Base-by-base conservation (phyloP, 805 yeast species). In the Isabelozyma heimii region DNA sequence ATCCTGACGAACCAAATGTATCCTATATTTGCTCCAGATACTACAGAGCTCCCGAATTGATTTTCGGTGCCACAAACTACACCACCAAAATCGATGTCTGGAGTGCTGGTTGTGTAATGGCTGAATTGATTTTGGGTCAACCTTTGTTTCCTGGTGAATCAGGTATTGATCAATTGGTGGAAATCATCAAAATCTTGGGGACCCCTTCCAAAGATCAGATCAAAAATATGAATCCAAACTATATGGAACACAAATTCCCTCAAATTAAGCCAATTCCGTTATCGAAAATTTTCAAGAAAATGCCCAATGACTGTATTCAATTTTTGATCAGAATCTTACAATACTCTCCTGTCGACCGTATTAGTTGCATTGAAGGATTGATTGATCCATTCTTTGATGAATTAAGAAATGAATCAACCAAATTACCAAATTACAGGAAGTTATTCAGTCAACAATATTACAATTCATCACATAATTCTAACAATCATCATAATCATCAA, bases 51-150 rank as follows among this genome's bases (percentile, higher is more conserved):
- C 99, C 99, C 0, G 99, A 94, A 70, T 81, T 94, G 58, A 94
- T 94, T 52, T 94, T 94, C 73, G 99, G 98, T 15, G 96, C 98
- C 12, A 87, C 96, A 26, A 89, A 91, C 69, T 94, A 94, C 69
- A 90, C 98, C 7, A 91, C 97, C 28, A 91, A 92, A 67, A 94
- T 94, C 56, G 99, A 94, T 66, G 83, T 94, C 43, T 94, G 99
- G 99, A 89, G 97, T 12, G 90, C 96, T 12, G 97, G 97, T 16
- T 94, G 99, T 74, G 99, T 94, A 17, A 91, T 94, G 89, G 98
- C 98, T 4, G 99, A 94, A 71, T 75, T 94, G 60, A 82, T 91
- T 54, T 78, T 94, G 49, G 98, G 99, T 14, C 97, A 91, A 66
- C 99, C 99, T 12, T 75, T 94, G 55, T 94, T 94, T 72, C 99